Percentiles rank a stretch among this genome's conserved stretches.
phyloP scores from a whole-genome alignment of 805 yeast species.

The Sugiyamaella smithiae region DNA sequence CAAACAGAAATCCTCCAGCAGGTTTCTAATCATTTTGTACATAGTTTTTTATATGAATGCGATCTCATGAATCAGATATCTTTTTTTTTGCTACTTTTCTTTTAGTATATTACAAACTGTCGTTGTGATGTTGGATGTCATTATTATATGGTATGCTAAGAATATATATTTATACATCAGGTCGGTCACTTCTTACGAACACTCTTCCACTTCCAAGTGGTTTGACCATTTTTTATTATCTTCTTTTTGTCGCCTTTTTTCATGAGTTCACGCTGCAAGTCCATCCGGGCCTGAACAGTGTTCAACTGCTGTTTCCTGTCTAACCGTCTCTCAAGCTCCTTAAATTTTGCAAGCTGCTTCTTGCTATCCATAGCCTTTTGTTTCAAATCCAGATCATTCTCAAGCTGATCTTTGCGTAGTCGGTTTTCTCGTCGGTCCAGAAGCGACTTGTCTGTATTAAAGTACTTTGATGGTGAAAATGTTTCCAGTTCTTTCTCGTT shows the following conservation, averaged over 20 bases:
- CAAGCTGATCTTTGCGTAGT: conserved; percentile 57
- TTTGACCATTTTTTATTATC: conserved; percentile 61
- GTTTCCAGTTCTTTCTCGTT: conserved; percentile 49
- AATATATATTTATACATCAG: no score
- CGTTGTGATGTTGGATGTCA: background rate
- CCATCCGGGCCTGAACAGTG: conserved; percentile 69
- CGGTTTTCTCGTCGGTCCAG: conserved; percentile 69
- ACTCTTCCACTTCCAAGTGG: conserved; percentile 80
- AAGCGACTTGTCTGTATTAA: conserved; percentile 66
- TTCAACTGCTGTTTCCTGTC: conserved; percentile 67
- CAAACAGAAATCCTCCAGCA: conserved; percentile 76
- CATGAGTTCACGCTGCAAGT: conserved; percentile 81
- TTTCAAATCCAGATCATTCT: conserved; percentile 32
- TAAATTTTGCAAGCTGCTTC: conserved; percentile 49
- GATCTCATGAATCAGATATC: background rate
- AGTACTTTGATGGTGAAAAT: conserved; percentile 63
- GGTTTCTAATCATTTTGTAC: conserved; percentile 45
- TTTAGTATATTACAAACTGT: background rate
- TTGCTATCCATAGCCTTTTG: background rate
- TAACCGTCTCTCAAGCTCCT: conserved; percentile 59
- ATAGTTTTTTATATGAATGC: background rate
- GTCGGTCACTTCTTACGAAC: conserved; percentile 34
- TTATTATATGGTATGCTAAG: no score
- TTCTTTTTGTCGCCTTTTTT: conserved; percentile 86
- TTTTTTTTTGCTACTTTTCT: background rate